phyloP scores from a whole-genome alignment of 2,329 filamentous ascomycete species.

The Coniochaeta hoffmannii region DNA sequence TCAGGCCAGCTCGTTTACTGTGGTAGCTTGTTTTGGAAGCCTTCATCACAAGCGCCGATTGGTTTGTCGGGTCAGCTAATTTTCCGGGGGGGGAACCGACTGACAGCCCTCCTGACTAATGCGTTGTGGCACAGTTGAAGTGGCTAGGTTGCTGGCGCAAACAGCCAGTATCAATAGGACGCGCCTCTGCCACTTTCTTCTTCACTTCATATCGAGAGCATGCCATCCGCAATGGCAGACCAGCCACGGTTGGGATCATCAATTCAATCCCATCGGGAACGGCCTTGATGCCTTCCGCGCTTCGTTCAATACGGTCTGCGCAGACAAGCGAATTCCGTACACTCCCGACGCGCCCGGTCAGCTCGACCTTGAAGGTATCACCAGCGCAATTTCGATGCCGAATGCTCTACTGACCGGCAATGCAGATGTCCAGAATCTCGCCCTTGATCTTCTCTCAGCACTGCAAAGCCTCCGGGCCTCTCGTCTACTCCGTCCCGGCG shows the following conservation, averaged over 20 bases:
- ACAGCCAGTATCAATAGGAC: no score
- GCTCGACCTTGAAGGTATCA: constrained; percentile 16
- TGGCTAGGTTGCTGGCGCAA: no score
- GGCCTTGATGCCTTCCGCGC: constrained; percentile 18
- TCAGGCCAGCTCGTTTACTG: no score
- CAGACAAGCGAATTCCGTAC: constrained; percentile 11
- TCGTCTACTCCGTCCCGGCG: not conserved
- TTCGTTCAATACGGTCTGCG: constrained; percentile 17
- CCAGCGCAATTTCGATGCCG: not conserved
- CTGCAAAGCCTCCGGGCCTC: not conserved
- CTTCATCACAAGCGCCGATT: no score
- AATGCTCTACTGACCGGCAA: not conserved
- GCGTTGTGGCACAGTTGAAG: no score
- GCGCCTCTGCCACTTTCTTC: no score
- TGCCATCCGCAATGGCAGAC: no score
- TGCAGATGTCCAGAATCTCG: not conserved
- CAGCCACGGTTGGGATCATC: constrained; percentile 9
- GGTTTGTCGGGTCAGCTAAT: no score
- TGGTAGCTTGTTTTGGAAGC: no score
- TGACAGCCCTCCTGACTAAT: no score
- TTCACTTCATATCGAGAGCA: no score
- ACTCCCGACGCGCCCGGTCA: constrained; percentile 13
- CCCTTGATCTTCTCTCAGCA: not conserved
- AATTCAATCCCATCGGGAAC: constrained; percentile 20
- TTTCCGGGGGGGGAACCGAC: no score